Evolutionary conservation across 1,139 yeast genomes (phyloP).

Genomic region (Entelexis sorbosivorans): DNA sequence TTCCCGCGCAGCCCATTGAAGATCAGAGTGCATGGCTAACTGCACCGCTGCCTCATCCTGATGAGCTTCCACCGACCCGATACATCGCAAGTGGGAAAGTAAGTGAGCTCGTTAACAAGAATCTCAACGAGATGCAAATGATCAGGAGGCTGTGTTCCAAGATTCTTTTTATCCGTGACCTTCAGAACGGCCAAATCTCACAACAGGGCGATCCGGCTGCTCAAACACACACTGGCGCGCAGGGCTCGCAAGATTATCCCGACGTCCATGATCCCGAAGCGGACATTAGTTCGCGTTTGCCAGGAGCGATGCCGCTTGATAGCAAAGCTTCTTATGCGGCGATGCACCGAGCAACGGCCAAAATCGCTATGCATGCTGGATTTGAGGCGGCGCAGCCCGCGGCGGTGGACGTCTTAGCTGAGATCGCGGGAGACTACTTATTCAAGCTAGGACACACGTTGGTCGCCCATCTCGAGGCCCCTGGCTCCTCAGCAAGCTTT

Average conservation of each 20-base stretch:
- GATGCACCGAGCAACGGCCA: conserved; percentile 59
- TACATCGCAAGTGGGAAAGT: conserved; percentile 45
- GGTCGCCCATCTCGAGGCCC: conserved; percentile 54
- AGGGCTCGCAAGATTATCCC: conserved; percentile 37
- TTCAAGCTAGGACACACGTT: conserved; percentile 62
- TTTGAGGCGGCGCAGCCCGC: conserved; percentile 72
- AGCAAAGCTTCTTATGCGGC: conserved; percentile 53
- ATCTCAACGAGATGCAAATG: conserved; percentile 72
- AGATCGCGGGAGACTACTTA: conserved; percentile 71
- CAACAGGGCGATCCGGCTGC: conserved; percentile 23
- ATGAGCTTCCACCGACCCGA: conserved; percentile 38
- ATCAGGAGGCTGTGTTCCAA: conserved; percentile 81
- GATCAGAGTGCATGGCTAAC: conserved; percentile 19
- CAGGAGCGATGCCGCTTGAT: conserved; percentile 50
- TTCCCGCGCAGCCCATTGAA: conserved; percentile 50
- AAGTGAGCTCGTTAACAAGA: conserved; percentile 48
- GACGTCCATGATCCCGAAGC: conserved; percentile 49
- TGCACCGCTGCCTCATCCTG: conserved; percentile 18
- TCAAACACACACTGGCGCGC: not conserved
- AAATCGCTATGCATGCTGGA: conserved; percentile 85
- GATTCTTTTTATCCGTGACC: conserved; percentile 74
- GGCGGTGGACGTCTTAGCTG: conserved; percentile 73
- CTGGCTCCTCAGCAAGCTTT: conserved; percentile 28
- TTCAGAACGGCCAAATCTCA: conserved; percentile 44
- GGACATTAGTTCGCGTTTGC: conserved; percentile 67